Base-by-base conservation (phyloP, 129 eudicot genomes). In the carrot (Daucus carota) region DNA sequence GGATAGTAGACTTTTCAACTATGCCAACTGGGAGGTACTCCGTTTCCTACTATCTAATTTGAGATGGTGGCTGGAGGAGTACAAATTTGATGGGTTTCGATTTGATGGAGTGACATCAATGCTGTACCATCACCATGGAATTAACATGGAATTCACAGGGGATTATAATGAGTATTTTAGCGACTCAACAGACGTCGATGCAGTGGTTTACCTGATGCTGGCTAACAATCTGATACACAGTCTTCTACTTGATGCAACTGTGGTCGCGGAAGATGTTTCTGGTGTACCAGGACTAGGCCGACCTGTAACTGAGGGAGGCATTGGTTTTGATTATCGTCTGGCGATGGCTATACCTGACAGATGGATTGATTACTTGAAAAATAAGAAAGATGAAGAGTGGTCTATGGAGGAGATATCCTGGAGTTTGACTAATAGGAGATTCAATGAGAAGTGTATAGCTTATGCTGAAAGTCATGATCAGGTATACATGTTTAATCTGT, bases 401-500 rank as follows among this genome's bases (percentile, higher is more conserved):
- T 95, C 96, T 22, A 90, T 95, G 97, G 78, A 34, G 62, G 99
- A 89, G 71, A 83, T 95, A 80, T 76, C 90, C 18, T 73, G 85
- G 86, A 89, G 86, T 86, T 84, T 95, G 88, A 95, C 99, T 45
- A 89, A 95, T 75, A 85, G 99, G 81, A 84, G 99, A 69, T 95
- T 91, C 81, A 88, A 89, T 0, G 99, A 95, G 85, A 92, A 91
- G 82, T 95, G 99, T 76, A 74, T 95, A 73, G 94, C 99, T 31
- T 95, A 95, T 80, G 99, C 99, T 9, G 99, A 95, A 84, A 87
- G 96, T 83, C 99, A 95, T 86, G 99, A 95, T 78, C 99, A 95
- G 97, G 99, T 95, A 81, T 73, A 22, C 29, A n/a, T 54, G 63
- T 5, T n/a, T 8, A 13, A 2, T 54, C 29, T 54, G 29, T 54